Percentiles rank a stretch among this genome's conserved stretches.
These are phyloP conservation scores for Rhynchospora tenuis DNA, from an alignment of 176 grass and related monocot genomes.

Conservation along the genomic window DNA sequence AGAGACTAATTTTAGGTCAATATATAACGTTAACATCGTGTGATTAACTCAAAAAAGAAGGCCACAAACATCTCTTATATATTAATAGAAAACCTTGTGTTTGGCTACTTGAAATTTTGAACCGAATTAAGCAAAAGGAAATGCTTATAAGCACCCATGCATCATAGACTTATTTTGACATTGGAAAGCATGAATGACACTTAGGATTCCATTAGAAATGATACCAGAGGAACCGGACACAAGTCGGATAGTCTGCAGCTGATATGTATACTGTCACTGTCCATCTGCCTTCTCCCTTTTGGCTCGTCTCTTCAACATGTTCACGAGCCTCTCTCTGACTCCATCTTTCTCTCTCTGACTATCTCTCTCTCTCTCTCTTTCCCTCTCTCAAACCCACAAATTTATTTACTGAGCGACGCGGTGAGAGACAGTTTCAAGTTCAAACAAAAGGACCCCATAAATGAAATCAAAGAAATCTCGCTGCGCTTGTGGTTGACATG, in stretches of 20 bases:
- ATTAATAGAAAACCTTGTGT: no score
- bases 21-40: no score
- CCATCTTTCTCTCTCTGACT: conserved; percentile 22
- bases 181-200: not conserved
- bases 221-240: not conserved
- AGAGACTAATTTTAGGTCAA: no score
- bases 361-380: not conserved
- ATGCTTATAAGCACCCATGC: no score
- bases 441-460: conserved; percentile 28
- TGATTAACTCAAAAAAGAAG: no score
- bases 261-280: conserved; percentile 51
- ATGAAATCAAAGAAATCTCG: conserved; percentile 49
- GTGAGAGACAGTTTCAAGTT: conserved; percentile 22
- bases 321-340: conserved; percentile 27
- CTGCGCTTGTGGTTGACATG: conserved; percentile 69
- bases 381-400: conserved; percentile 22
- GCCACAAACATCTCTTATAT: no score
- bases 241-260: conserved; percentile 34
- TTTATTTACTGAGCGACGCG: conserved; percentile 26
- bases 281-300: conserved; percentile 28
- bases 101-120: no score
- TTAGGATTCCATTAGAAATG: not conserved
- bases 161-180: not conserved
- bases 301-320: conserved; percentile 26
- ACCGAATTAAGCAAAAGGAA: no score